Evolutionary conservation across 495 filamentous ascomycete species (phyloP).

Genomic region (Elasticomyces elasticus): DNA sequence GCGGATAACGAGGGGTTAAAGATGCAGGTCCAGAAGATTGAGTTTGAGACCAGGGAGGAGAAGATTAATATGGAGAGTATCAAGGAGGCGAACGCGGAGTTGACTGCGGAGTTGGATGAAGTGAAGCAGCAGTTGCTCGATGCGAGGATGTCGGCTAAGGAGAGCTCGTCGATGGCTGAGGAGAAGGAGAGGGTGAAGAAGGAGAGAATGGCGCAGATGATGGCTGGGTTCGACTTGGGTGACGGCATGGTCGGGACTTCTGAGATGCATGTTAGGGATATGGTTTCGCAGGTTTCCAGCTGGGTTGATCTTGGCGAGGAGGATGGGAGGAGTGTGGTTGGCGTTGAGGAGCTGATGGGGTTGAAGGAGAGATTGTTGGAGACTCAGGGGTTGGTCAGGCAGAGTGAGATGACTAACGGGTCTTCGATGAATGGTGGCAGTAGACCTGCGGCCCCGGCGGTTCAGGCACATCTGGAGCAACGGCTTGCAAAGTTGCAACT

Average conservation of each 20-base stretch:
- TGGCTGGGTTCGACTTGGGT: conserved; percentile 92
- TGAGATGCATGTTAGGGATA: conserved; percentile 68
- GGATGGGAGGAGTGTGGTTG: conserved; percentile 61
- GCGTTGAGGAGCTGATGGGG: conserved; percentile 68
- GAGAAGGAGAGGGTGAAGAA: conserved; percentile 98
- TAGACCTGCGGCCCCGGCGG: conserved; percentile 45
- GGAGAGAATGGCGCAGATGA: conserved; percentile 99
- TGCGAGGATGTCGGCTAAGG: conserved; percentile 88
- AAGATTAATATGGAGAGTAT: conserved; percentile 95
- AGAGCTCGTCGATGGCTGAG: conserved; percentile 74
- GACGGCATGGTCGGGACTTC: conserved; percentile 85
- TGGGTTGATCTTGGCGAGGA: conserved; percentile 67
- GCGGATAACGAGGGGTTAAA: conserved; percentile 80
- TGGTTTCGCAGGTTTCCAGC: conserved; percentile 75
- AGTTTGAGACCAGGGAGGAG: conserved; percentile 93
- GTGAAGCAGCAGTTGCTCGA: conserved; percentile 95
- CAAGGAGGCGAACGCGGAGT: conserved; percentile 88
- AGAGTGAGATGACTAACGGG: conserved; percentile 69
- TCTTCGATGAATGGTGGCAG: conserved; percentile 54
- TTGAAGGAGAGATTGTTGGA: conserved; percentile 71
- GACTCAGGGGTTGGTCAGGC: conserved; percentile 83
- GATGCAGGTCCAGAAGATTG: conserved; percentile 90
- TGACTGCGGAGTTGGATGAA: conserved; percentile 84
- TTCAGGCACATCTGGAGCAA: conserved; percentile 69
- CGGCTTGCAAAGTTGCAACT: conserved; percentile 60